These are phyloP conservation scores for Gleditsia sinensis DNA, from an alignment of 306 rosid species.

Conservation along the genomic window DNA sequence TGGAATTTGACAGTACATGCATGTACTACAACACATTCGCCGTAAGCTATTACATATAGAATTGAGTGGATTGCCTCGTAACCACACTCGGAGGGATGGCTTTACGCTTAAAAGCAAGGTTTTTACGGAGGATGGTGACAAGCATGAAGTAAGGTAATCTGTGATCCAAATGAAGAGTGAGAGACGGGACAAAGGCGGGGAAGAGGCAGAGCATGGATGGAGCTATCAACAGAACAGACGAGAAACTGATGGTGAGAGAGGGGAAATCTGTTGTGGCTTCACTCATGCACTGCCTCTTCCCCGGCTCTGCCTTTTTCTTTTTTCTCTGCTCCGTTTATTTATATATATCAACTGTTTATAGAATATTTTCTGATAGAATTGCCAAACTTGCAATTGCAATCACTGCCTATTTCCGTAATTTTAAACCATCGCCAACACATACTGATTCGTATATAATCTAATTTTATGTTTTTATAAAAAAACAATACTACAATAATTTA, in stretches of 20 bases:
- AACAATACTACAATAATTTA: no score
- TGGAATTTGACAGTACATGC: conserved; percentile 42
- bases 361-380: no score
- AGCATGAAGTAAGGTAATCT: no score
- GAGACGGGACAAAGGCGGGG: conserved; percentile 54
- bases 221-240: conserved; percentile 47
- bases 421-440: not conserved
- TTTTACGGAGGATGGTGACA: no score
- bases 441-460: no score
- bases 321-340: no score
- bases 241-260: not conserved
- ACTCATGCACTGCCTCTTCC: conserved; percentile 99
- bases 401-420: not conserved
- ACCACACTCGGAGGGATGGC: not conserved
- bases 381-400: no score
- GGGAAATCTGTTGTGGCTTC: conserved; percentile 50
- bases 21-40: conserved; percentile 33
- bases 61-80: not conserved
- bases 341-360: not conserved
- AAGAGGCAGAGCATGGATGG: conserved; percentile 89
- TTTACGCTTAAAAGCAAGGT: not conserved
- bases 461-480: not conserved
- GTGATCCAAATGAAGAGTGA: not conserved
- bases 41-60: conserved; percentile 26
- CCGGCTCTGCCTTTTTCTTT: conserved; percentile 62